phyloP scores from a whole-genome alignment of 148 eudicot species.

The Rhododendron mucronatum region DNA sequence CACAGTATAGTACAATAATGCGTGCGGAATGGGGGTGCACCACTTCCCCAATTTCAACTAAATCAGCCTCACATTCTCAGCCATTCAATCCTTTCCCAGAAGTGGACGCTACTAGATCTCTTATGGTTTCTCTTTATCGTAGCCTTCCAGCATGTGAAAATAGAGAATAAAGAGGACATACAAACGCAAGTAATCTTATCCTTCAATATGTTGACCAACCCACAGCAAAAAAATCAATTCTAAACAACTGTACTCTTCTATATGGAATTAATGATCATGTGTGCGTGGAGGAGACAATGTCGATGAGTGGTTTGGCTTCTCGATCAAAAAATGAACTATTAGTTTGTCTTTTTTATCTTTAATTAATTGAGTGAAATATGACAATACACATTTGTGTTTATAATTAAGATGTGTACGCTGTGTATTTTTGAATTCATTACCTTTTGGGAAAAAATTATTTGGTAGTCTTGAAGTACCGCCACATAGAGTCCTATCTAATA shows the following conservation, averaged over 20 bases:
- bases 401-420: not conserved
- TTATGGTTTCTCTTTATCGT: not conserved
- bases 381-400: not conserved
- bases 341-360: not conserved
- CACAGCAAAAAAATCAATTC: not conserved
- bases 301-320: not conserved
- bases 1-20: too few relatives aligned
- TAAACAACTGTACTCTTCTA: not conserved
- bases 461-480: too few relatives aligned
- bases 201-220: not conserved
- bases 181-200: not conserved
- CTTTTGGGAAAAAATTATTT: not conserved
- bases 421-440: not conserved
- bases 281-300: not conserved
- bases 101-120: not conserved
- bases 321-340: not conserved
- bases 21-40: too few relatives aligned
- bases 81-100: not conserved
- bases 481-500: not conserved
- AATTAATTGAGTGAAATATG: not conserved
- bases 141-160: not conserved
- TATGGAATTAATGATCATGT: not conserved
- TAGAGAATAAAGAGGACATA: not conserved
- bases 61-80: not conserved
- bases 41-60: too few relatives aligned